phyloP scores from a whole-genome alignment of 305 asterid genomes.

The Solanum hybrid region DNA sequence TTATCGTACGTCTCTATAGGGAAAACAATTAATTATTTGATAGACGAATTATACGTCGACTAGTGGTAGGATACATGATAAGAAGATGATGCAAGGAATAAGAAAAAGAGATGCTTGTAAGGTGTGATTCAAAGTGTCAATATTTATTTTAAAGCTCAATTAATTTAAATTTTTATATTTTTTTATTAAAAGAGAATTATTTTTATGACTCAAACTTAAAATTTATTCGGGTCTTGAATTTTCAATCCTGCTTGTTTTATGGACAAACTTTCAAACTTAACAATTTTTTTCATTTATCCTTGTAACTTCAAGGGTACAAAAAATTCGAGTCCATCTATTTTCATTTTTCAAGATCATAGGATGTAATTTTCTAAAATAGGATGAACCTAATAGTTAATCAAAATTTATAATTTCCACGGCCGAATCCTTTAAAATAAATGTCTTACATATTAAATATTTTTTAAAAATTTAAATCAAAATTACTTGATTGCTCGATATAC shows the following conservation, averaged over 20 bases:
- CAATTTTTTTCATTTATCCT: neutral
- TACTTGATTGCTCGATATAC: neutral
- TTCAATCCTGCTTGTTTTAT: too few relatives aligned
- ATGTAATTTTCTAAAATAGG: neutral
- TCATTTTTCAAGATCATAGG: neutral
- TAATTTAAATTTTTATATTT: too few relatives aligned
- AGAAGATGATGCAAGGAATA: neutral
- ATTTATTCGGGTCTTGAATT: too few relatives aligned
- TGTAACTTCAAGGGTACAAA: neutral
- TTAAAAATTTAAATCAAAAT: fast-evolving
- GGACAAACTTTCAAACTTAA: neutral
- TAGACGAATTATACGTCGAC: neutral
- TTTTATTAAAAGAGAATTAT: too few relatives aligned
- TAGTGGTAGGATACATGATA: neutral
- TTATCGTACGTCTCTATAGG: neutral
- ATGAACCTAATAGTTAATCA: neutral
- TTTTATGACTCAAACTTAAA: neutral
- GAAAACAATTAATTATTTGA: too few relatives aligned
- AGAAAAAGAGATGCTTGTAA: neutral
- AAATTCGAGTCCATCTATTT: neutral
- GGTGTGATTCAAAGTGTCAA: neutral
- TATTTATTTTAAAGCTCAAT: neutral
- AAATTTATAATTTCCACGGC: neutral
- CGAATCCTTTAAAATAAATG: too few relatives aligned
- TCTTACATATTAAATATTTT: neutral